phyloP scores from a whole-genome alignment of 352 stramenopile species.

The Pythium periplocum region DNA sequence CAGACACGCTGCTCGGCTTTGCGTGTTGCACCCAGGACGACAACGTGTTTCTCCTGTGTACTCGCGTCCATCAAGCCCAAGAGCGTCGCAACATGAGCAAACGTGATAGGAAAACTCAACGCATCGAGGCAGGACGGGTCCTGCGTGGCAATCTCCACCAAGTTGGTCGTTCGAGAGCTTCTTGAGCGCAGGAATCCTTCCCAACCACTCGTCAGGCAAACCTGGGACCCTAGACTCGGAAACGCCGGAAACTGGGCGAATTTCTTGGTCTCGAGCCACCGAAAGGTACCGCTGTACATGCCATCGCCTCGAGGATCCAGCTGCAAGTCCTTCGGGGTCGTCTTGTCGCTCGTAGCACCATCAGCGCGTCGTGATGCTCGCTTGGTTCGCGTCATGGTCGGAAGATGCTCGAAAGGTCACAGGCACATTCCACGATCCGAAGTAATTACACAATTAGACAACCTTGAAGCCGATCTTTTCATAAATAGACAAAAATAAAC shows the following conservation, averaged over 20 bases:
- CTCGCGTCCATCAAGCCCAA: conserved; percentile 22
- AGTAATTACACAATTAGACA: too few species aligned
- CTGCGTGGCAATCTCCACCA: conserved; percentile 30
- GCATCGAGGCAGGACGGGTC: conserved; percentile 75
- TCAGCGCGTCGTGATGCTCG: too few species aligned
- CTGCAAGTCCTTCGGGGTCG: conserved; percentile 24
- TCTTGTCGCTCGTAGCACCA: too few species aligned
- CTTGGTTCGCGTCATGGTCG: too few species aligned
- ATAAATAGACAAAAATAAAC: too few species aligned
- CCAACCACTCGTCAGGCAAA: conserved; percentile 37
- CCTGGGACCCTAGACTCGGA: not conserved
- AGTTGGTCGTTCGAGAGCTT: conserved; percentile 14
- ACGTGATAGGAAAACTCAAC: conserved; percentile 65
- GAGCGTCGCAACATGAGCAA: conserved; percentile 35
- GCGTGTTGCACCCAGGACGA: conserved; percentile 54
- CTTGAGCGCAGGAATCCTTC: conserved; percentile 40
- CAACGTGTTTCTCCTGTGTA: conserved; percentile 15
- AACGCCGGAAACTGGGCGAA: conserved; percentile 37
- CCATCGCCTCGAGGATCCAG: conserved; percentile 64
- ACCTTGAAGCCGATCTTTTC: too few species aligned
- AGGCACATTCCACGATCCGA: too few species aligned
- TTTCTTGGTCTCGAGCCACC: conserved; percentile 60
- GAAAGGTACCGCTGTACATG: conserved; percentile 79
- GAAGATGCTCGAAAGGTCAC: too few species aligned
- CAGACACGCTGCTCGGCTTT: conserved; percentile 74